Evolutionary conservation across 2,329 filamentous ascomycete genomes (phyloP).

Genomic region (Cylindrodendrum hubeiense): DNA sequence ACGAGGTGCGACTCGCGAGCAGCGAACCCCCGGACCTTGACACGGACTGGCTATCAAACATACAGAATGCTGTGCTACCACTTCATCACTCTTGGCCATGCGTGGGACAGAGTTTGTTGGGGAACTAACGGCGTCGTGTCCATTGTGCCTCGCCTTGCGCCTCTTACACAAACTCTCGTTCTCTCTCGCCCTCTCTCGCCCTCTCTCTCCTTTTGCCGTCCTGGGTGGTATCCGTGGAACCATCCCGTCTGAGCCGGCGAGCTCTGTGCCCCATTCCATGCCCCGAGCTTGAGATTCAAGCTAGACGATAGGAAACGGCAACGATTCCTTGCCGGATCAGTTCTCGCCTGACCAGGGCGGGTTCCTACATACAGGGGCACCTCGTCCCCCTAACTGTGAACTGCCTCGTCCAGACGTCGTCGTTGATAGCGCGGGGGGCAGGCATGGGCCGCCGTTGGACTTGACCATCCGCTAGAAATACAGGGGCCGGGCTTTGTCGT

Average conservation of each 20-base stretch:
- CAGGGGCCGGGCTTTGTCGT: conserved; percentile 34
- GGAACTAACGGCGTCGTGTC: conserved; percentile 8
- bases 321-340: conserved; percentile 9
- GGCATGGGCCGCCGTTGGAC: conserved; percentile 41
- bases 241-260: background rate
- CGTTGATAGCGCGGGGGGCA: conserved; percentile 34
- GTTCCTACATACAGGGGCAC: background rate
- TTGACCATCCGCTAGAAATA: conserved; percentile 30
- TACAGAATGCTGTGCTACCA: conserved; percentile 1
- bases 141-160: conserved; percentile 1
- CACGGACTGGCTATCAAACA: conserved; percentile 1
- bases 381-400: conserved; percentile 25
- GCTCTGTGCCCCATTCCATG: background rate
- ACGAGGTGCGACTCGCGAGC: background rate
- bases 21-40: background rate
- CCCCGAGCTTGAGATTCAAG: conserved; percentile 6
- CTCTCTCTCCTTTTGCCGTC: background rate
- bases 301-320: conserved; percentile 13
- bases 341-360: conserved; percentile 5
- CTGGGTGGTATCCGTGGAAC: background rate
- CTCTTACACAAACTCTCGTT: background rate
- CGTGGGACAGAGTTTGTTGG: conserved; percentile 8
- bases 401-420: conserved; percentile 31
- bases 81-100: background rate
- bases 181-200: too few species aligned